Evolutionary conservation across 2,329 filamentous ascomycete genomes (phyloP).

Genomic region (Thielaviopsis ethacetica): DNA sequence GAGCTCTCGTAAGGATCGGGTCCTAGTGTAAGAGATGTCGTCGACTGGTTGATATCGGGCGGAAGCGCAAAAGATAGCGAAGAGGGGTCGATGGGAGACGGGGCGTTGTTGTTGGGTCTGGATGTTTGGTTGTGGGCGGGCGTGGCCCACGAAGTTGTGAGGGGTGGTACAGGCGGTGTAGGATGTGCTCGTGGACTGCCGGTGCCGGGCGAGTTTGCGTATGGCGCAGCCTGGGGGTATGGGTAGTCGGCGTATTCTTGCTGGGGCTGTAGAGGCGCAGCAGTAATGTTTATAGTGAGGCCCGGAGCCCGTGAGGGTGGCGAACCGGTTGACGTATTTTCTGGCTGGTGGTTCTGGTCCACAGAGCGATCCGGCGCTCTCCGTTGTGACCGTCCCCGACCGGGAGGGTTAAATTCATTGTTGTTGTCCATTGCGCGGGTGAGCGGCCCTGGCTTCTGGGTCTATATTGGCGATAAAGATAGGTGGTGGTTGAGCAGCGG

Average conservation of each 20-base stretch:
- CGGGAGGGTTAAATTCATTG: background rate
- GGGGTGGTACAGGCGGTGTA: conserved; percentile 21
- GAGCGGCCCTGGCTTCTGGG: background rate
- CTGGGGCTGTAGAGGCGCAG: conserved; percentile 1
- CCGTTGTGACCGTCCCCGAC: background rate
- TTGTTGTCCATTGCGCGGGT: background rate
- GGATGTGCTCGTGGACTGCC: conserved; percentile 20
- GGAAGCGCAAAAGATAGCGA: conserved; percentile 39
- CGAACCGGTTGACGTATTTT: background rate
- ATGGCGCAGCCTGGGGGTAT: conserved; percentile 5
- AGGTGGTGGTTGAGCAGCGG: background rate
- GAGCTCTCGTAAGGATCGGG: conserved; percentile 7
- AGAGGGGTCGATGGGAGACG: conserved; percentile 35
- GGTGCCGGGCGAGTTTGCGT: background rate
- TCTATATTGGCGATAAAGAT: background rate
- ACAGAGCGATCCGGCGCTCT: background rate
- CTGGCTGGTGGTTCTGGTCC: background rate
- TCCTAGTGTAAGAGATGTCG: conserved; percentile 17
- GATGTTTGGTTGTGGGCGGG: conserved; percentile 9
- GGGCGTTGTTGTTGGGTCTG: background rate
- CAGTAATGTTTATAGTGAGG: conserved; percentile 5
- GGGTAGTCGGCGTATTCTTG: conserved; percentile 8
- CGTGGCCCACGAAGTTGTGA: conserved; percentile 10
- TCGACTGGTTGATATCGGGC: conserved; percentile 28
- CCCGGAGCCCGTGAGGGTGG: background rate